A percentile compares a stretch with the other conserved stretches of the same genome.
These are phyloP conservation scores for Verticillium nubilum DNA, from an alignment of 2,329 filamentous ascomycete species.

Conservation along the genomic window DNA sequence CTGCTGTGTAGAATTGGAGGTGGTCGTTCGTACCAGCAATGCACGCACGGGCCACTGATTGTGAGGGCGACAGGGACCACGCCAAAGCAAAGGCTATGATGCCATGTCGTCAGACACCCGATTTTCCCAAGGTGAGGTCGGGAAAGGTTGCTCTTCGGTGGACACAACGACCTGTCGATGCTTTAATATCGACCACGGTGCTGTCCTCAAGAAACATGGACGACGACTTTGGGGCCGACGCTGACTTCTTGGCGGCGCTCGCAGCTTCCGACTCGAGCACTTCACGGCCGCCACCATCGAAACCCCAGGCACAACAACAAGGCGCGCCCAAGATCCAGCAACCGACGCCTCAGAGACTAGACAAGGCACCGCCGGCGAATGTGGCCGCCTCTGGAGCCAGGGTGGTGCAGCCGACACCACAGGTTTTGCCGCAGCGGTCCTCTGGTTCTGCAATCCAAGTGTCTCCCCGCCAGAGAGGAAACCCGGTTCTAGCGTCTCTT, in stretches of 20 bases:
- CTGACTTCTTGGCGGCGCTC: constrained; percentile 50
- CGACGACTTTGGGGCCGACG: constrained; percentile 54
- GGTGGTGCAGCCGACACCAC: constrained; percentile 82
- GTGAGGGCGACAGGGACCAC: too few species aligned
- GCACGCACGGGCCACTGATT: too few species aligned
- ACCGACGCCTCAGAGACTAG: constrained; percentile 51
- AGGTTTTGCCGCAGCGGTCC: constrained; percentile 64
- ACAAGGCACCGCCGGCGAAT: constrained; percentile 39
- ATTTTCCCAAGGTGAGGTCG: too few species aligned
- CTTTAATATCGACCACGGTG: not conserved
- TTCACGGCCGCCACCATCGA: constrained; percentile 15
- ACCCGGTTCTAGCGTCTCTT: constrained; percentile 81
- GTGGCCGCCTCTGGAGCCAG: constrained; percentile 35
- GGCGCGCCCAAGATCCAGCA: constrained; percentile 30
- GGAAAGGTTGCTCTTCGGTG: too few species aligned
- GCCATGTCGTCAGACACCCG: too few species aligned
- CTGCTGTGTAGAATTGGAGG: too few species aligned
- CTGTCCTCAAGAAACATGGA: constrained; percentile 27
- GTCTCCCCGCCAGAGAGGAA: constrained; percentile 89
- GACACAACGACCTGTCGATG: too few species aligned
- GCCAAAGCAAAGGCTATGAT: too few species aligned
- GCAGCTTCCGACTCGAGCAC: constrained; percentile 36
- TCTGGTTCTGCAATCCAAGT: constrained; percentile 78
- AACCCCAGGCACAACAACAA: constrained; percentile 30
- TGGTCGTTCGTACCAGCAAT: too few species aligned